phyloP scores from a whole-genome alignment of 1,284 basidiomycete genomes.

The Ceratobasidium sp. region DNA sequence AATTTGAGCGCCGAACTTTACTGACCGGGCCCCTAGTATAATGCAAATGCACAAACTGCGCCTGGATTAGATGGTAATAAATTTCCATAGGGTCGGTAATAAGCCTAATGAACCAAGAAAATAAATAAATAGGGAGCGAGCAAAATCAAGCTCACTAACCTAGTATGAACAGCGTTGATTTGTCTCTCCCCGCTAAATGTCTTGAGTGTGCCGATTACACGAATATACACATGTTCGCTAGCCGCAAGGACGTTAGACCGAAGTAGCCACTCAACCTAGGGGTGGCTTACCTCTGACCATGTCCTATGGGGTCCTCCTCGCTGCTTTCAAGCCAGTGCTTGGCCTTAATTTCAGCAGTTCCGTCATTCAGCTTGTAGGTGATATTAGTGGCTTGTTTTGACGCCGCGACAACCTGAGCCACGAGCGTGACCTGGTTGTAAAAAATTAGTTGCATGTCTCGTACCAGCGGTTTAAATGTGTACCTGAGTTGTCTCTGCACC shows the following conservation, averaged over 20 bases:
- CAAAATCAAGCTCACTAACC: background rate
- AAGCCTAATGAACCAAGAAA: conserved; percentile 58
- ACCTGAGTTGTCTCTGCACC: conserved; percentile 86
- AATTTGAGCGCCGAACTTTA: conserved; percentile 4
- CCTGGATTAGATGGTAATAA: conserved; percentile 81
- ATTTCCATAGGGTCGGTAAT: conserved; percentile 84
- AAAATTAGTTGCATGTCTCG: background rate
- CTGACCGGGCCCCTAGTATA: conserved; percentile 61
- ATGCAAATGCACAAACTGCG: conserved; percentile 64
- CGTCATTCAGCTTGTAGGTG: conserved; percentile 88
- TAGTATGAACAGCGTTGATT: conserved; percentile 80
- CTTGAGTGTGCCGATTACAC: conserved; percentile 93
- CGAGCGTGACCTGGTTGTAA: conserved; percentile 66
- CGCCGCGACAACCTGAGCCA: conserved; percentile 84
- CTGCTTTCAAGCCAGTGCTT: conserved; percentile 85
- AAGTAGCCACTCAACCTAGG: background rate
- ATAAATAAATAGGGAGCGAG: background rate
- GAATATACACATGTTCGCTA: conserved; percentile 84
- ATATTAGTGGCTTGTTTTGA: conserved; percentile 84
- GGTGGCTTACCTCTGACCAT: conserved; percentile 56
- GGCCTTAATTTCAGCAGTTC: conserved; percentile 89
- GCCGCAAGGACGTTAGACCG: background rate
- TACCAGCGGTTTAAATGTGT: background rate
- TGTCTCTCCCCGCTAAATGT: conserved; percentile 86
- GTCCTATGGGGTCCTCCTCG: conserved; percentile 64